Conservation (phyloP, 2,329 filamentous ascomycete genomes). For the Aspergillus novoparasiticus region DNA sequence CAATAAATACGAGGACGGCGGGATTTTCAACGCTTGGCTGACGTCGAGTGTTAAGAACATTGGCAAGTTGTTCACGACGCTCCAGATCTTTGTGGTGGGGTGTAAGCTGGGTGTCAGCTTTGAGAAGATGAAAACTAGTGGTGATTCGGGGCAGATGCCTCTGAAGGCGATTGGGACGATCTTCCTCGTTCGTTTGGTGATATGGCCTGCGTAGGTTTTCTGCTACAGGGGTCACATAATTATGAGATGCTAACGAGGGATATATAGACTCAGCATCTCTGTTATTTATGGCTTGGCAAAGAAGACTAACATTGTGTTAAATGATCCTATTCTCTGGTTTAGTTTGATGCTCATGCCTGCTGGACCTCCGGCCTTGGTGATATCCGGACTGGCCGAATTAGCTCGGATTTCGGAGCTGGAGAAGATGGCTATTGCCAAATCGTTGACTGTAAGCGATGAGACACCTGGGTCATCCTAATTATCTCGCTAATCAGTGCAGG, state of each 20-base stretch:
- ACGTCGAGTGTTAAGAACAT: constrained; percentile 64
- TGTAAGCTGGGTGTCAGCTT: constrained; percentile 64
- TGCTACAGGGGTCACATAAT: neutral
- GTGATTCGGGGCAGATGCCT: constrained; percentile 40
- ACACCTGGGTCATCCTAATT: neutral
- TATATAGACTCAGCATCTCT: constrained; percentile 51
- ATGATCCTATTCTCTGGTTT: constrained; percentile 69
- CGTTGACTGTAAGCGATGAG: constrained; percentile 46
- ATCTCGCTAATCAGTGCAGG: constrained; percentile 20
- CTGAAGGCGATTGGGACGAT: constrained; percentile 51
- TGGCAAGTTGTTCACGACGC: constrained; percentile 64
- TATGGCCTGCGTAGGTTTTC: constrained; percentile 57
- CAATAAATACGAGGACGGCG: constrained; percentile 57
- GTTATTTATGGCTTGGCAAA: constrained; percentile 59
- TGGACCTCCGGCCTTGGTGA: constrained; percentile 58
- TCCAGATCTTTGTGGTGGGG: constrained; percentile 68
- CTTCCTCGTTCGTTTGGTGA: constrained; percentile 58
- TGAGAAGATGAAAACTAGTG: constrained; percentile 45
- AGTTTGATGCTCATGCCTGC: constrained; percentile 62
- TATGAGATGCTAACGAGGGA: neutral
- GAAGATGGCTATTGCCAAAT: constrained; percentile 58
- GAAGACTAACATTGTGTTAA: constrained; percentile 53
- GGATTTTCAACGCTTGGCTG: constrained; percentile 68
- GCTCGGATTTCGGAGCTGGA: constrained; percentile 45
- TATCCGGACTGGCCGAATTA: constrained; percentile 56